Percentiles rank a stretch among this genome's conserved stretches.
phyloP scores from a whole-genome alignment of 2,329 filamentous ascomycete species.

The Cryphonectria carpinicola region DNA sequence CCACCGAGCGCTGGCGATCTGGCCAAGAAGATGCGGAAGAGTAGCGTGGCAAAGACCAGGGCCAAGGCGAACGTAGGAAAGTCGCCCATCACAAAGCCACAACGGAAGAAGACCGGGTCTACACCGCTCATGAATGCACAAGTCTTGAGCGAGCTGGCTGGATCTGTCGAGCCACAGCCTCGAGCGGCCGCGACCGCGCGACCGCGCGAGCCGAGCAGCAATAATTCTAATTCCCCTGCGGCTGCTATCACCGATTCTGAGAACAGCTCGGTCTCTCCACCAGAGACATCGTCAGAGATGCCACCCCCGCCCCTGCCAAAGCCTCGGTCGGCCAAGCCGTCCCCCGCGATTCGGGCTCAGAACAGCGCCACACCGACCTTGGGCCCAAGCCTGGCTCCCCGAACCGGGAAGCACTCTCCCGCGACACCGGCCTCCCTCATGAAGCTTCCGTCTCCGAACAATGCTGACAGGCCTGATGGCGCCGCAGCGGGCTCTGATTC shows the following conservation, averaged over 20 bases:
- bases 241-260: constrained; percentile 59
- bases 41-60: constrained; percentile 55
- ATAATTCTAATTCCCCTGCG: constrained; percentile 41
- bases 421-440: constrained; percentile 90
- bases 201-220: constrained; percentile 35
- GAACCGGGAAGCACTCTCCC: constrained; percentile 58
- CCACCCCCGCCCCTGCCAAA: constrained; percentile 69
- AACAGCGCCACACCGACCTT: constrained; percentile 37
- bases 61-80: constrained; percentile 62
- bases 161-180: constrained; percentile 47
- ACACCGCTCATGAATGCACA: constrained; percentile 62
- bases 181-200: constrained; percentile 43
- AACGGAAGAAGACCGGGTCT: constrained; percentile 56
- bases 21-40: constrained; percentile 58
- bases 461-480: constrained; percentile 52
- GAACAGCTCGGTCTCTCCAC: constrained; percentile 67
- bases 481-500: constrained; percentile 44
- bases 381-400: constrained; percentile 29
- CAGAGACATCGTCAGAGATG: constrained; percentile 67
- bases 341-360: constrained; percentile 68
- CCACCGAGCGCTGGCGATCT: constrained; percentile 51
- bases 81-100: constrained; percentile 73
- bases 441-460: constrained; percentile 64
- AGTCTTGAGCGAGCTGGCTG: constrained; percentile 56
- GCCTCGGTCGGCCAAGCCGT: constrained; percentile 66